phyloP scores from a whole-genome alignment of 2,329 filamentous ascomycete species.

The Fusarium domesticum region DNA sequence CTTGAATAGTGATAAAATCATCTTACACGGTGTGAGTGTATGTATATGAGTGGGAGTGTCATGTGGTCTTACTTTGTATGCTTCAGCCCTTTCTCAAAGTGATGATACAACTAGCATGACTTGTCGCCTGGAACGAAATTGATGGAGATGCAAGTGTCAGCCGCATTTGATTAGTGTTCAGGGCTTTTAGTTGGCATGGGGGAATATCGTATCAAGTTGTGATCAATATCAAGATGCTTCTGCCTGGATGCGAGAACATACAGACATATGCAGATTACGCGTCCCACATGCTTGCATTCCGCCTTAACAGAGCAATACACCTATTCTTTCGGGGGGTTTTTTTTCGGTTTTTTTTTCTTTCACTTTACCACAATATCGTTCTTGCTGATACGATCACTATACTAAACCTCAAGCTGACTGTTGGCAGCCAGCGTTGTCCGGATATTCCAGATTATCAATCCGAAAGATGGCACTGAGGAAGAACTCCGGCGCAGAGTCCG shows the following conservation, averaged over 20 bases:
- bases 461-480: background rate
- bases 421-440: too few relatives aligned
- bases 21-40: background rate
- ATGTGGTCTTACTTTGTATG: background rate
- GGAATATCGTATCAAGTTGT: too few relatives aligned
- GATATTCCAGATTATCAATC: background rate
- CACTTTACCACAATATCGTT: background rate
- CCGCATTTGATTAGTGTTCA: too few relatives aligned
- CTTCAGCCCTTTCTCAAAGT: background rate
- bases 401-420: too few relatives aligned
- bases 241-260: background rate
- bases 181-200: too few relatives aligned
- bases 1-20: too few relatives aligned
- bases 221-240: too few relatives aligned
- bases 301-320: constrained; percentile 9
- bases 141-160: too few relatives aligned
- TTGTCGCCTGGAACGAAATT: too few relatives aligned
- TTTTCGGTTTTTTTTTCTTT: too few relatives aligned
- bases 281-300: background rate
- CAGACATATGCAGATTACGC: background rate
- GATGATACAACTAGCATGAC: too few relatives aligned
- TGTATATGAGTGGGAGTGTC: constrained; percentile 4
- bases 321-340: too few relatives aligned
- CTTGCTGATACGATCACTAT: constrained; percentile 23
- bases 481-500: background rate